Evolutionary conservation across 768 basidiomycete species (phyloP).

Genomic region (Postia placenta): DNA sequence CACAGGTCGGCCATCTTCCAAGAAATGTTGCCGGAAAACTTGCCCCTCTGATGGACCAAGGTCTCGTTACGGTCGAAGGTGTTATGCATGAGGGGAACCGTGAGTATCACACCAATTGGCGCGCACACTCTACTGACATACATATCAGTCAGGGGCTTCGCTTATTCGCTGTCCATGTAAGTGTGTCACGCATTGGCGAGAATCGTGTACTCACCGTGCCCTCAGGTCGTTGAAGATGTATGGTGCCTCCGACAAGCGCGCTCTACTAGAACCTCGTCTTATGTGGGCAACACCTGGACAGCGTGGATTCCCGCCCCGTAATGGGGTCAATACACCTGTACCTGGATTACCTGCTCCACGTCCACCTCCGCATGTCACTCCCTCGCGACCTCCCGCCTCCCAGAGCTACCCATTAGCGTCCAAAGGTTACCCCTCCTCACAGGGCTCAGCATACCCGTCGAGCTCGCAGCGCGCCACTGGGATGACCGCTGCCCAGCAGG

Average conservation of each 20-base stretch:
- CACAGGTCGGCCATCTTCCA: slow-evolving; percentile 81
- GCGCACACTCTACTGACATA: slow-evolving; percentile 13
- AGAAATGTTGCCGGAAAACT: slow-evolving; percentile 50
- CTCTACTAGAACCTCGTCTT: slow-evolving; percentile 56
- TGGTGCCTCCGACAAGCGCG: slow-evolving; percentile 55
- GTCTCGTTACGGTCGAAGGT: slow-evolving; percentile 66
- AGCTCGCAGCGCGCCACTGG: background rate
- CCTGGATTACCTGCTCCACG: slow-evolving; percentile 11
- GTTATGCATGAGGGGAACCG: slow-evolving; percentile 63
- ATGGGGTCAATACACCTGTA: slow-evolving; percentile 1
- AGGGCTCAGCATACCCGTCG: background rate
- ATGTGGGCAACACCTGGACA: slow-evolving; percentile 72
- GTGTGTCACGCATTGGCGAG: slow-evolving; percentile 16
- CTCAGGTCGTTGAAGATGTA: slow-evolving; percentile 66
- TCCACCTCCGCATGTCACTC: background rate
- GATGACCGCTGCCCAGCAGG: slow-evolving; percentile 22
- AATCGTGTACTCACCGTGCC: background rate
- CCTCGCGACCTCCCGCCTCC: background rate
- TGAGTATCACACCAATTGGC: too few relatives aligned
- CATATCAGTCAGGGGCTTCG: slow-evolving; percentile 24
- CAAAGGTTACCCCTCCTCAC: background rate
- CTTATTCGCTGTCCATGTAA: slow-evolving; percentile 60
- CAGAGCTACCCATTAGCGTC: background rate
- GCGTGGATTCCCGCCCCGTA: slow-evolving; percentile 39
- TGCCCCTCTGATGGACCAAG: slow-evolving; percentile 65